Evolutionary conservation across 2,329 filamentous ascomycete genomes (phyloP).

Genomic region (Paraconiothyrium sp.): DNA sequence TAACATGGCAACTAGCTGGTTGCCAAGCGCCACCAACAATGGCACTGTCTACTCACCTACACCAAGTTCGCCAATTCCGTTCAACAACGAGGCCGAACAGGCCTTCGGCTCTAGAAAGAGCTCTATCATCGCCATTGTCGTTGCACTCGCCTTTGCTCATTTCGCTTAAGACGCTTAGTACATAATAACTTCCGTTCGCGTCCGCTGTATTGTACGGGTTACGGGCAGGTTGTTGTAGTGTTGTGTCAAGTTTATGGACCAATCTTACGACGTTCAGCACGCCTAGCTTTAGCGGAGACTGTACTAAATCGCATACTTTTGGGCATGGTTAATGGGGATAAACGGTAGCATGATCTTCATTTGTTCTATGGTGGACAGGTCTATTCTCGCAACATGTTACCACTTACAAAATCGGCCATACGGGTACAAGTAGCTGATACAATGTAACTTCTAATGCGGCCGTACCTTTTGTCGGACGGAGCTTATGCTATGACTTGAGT

Average conservation of each 20-base stretch:
- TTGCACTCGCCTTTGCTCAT: constrained; percentile 39
- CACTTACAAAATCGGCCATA: constrained; percentile 34
- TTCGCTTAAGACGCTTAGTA: constrained; percentile 29
- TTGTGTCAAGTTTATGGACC: constrained; percentile 23
- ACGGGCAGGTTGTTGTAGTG: constrained; percentile 24
- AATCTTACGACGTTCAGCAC: constrained; percentile 31
- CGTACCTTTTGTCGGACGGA: constrained; percentile 2
- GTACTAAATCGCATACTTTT: constrained; percentile 32
- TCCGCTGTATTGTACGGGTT: constrained; percentile 15
- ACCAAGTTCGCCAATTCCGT: constrained; percentile 34
- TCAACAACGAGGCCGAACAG: constrained; percentile 34
- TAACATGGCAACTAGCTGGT: constrained; percentile 6
- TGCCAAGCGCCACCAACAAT: constrained; percentile 23
- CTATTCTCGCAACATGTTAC: constrained; percentile 42
- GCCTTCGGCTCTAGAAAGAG: constrained; percentile 33
- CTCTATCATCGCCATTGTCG: constrained; percentile 37
- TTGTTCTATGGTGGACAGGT: constrained; percentile 36
- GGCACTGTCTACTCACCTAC: constrained; percentile 33
- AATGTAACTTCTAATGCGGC: constrained; percentile 32
- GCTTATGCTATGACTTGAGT: neutral
- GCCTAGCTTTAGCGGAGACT: constrained; percentile 26
- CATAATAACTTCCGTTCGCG: constrained; percentile 15
- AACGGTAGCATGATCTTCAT: constrained; percentile 30
- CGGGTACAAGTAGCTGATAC: constrained; percentile 38
- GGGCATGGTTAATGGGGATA: constrained; percentile 21